Conservation (phyloP, 2,329 filamentous ascomycete genomes). For the Byssothecium circinans region DNA sequence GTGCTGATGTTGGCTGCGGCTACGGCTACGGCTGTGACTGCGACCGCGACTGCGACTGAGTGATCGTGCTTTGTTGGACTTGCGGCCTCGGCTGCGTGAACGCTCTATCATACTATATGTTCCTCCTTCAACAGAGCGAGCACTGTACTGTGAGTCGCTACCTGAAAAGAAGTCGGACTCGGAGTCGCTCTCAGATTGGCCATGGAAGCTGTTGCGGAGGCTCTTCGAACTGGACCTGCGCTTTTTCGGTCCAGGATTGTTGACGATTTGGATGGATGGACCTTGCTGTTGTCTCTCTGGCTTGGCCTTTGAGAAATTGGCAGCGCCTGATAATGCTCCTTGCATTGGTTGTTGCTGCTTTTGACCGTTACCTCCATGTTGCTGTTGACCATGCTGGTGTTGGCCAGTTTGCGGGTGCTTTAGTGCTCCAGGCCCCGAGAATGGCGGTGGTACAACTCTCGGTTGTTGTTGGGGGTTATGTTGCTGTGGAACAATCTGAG, state of each 20-base stretch:
- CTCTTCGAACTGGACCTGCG: conserved; percentile 20
- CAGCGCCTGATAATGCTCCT: background rate
- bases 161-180: conserved; percentile 22
- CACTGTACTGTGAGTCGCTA: conserved; percentile 8
- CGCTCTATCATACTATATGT: conserved; percentile 21
- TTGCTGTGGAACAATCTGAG: background rate
- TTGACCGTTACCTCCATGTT: conserved; percentile 10
- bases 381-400: conserved; percentile 10
- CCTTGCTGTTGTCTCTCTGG: background rate
- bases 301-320: background rate
- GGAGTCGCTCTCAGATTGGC: conserved; percentile 10
- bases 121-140: conserved; percentile 22
- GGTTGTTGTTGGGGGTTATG: background rate
- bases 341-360: background rate
- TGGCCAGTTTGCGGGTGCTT: conserved; percentile 5
- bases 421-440: background rate
- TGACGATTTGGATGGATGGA: conserved; percentile 4
- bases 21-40: conserved; percentile 12
- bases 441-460: background rate
- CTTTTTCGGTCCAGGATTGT: conserved; percentile 12
- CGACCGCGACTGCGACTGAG: conserved; percentile 14
- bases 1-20: conserved; percentile 11
- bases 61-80: background rate
- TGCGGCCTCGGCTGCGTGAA: conserved; percentile 11
- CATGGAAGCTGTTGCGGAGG: conserved; percentile 3